These are phyloP conservation scores for Mycena sanguinolenta DNA, from an alignment of 768 basidiomycete genomes.

Conservation along the genomic window DNA sequence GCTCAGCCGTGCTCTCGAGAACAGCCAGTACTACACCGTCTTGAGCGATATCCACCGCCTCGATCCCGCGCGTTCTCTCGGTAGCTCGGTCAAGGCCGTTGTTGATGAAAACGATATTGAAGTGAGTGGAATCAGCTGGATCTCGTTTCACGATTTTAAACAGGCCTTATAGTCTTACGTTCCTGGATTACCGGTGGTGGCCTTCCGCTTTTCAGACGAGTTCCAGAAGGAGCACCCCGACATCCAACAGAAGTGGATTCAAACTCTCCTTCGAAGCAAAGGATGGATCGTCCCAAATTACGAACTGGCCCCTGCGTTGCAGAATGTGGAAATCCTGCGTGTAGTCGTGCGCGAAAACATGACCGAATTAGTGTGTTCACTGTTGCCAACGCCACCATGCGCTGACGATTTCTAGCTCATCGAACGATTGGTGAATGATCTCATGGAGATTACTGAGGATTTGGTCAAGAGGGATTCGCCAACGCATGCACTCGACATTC, in stretches of 20 bases:
- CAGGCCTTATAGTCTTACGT: slow-evolving; percentile 56
- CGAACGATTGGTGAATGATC: slow-evolving; percentile 75
- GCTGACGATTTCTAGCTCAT: slow-evolving; percentile 70
- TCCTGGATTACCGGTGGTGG: slow-evolving; percentile 74
- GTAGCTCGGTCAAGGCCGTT: slow-evolving; percentile 47
- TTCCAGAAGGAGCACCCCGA: slow-evolving; percentile 69
- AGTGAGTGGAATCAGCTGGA: slow-evolving; percentile 48
- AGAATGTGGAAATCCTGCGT: slow-evolving; percentile 71
- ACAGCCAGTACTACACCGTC: slow-evolving; percentile 64
- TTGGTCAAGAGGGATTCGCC: slow-evolving; percentile 63
- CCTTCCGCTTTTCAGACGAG: slow-evolving; percentile 72
- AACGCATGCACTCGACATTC: slow-evolving; percentile 62
- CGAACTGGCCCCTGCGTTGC: slow-evolving; percentile 64
- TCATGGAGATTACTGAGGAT: slow-evolving; percentile 77
- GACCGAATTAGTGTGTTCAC: slow-evolving; percentile 57
- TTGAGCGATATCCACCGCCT: slow-evolving; percentile 70
- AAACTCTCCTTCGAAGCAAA: slow-evolving; percentile 61
- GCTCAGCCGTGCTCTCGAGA: slow-evolving; percentile 72
- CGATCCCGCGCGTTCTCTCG: slow-evolving; percentile 40
- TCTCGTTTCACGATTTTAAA: not conserved
- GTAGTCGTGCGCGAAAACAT: slow-evolving; percentile 76
- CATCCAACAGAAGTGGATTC: slow-evolving; percentile 72
- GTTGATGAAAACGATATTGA: slow-evolving; percentile 69
- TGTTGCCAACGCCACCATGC: slow-evolving; percentile 59
- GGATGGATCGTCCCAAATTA: slow-evolving; percentile 73